Percentiles rank a stretch among this genome's conserved stretches.
Evolutionary conservation across 2,329 filamentous ascomycete genomes (phyloP).

Genomic region (Xylaria sp.): DNA sequence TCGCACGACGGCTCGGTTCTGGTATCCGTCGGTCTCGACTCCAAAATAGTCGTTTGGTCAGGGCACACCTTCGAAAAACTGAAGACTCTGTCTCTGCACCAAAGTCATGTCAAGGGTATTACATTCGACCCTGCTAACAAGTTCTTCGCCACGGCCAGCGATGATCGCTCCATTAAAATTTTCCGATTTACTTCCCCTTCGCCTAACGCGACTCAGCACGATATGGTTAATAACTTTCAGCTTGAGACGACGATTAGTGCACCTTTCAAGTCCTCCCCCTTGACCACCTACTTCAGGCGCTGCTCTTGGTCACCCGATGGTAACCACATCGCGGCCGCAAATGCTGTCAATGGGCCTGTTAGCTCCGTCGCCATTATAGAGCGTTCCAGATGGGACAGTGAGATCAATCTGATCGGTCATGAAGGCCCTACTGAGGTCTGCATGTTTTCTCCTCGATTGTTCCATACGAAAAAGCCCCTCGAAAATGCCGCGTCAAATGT

Average conservation of each 20-base stretch:
- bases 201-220: slow-evolving; percentile 87
- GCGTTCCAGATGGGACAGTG: slow-evolving; percentile 85
- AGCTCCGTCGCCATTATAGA: slow-evolving; percentile 96
- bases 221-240: slow-evolving; percentile 94
- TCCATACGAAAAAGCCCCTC: slow-evolving; percentile 64
- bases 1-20: slow-evolving; percentile 92
- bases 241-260: slow-evolving; percentile 85
- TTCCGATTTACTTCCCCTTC: slow-evolving; percentile 89
- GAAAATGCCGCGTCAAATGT: slow-evolving; percentile 47
- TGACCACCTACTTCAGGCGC: slow-evolving; percentile 93
- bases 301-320: slow-evolving; percentile 98
- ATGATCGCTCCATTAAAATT: slow-evolving; percentile 94
- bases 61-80: slow-evolving; percentile 97
- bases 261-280: slow-evolving; percentile 83
- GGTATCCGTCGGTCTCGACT: slow-evolving; percentile 93
- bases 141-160: slow-evolving; percentile 96
- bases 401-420: slow-evolving; percentile 96
- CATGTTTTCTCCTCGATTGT: slow-evolving; percentile 90
- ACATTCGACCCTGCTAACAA: slow-evolving; percentile 99
- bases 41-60: slow-evolving; percentile 97
- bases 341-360: slow-evolving; percentile 94
- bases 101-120: slow-evolving; percentile 97
- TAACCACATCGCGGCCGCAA: slow-evolving; percentile 92
- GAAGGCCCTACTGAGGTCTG: slow-evolving; percentile 96
- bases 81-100: slow-evolving; percentile 86